These are phyloP conservation scores for Exobasidium cylindrosporum DNA, from an alignment of 1,284 basidiomycete species.

Conservation along the genomic window DNA sequence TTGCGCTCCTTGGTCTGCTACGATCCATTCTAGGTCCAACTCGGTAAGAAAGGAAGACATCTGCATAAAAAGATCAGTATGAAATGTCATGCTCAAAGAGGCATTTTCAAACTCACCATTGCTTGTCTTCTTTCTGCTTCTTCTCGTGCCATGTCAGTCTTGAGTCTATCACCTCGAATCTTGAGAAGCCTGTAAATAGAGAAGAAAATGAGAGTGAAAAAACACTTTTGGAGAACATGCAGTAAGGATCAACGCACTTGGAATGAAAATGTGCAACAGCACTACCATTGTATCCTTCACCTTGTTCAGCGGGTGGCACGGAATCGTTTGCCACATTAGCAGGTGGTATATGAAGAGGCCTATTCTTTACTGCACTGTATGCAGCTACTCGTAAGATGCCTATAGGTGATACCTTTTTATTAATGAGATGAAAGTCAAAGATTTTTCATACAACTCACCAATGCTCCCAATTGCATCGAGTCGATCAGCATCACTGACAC, in stretches of 20 bases:
- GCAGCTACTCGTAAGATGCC: conserved; percentile 80
- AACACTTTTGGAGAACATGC: background rate
- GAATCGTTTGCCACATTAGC: conserved; percentile 25
- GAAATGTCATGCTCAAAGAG: no score
- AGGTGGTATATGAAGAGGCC: conserved; percentile 64
- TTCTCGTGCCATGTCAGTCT: conserved; percentile 66
- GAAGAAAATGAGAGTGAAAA: background rate
- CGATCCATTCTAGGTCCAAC: conserved; percentile 42
- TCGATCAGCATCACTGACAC: conserved; percentile 87
- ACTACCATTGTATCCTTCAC: conserved; percentile 58
- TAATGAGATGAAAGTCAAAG: background rate
- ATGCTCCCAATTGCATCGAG: conserved; percentile 88
- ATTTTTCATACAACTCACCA: conserved; percentile 48
- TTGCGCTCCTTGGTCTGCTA: conserved; percentile 35
- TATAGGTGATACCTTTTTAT: no score
- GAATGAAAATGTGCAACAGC: conserved; percentile 83
- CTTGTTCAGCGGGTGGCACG: conserved; percentile 33
- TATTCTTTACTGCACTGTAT: conserved; percentile 68
- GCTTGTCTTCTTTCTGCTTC: conserved; percentile 73
- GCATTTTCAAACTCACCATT: conserved; percentile 62
- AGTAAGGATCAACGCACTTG: conserved; percentile 58
- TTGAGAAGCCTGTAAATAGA: conserved; percentile 18
- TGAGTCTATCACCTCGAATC: conserved; percentile 26
- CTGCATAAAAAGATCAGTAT: conserved; percentile 10
- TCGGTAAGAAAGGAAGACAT: conserved; percentile 39